Base-by-base conservation (phyloP, 768 basidiomycete genomes). In the Asterophora lycoperdoides region DNA sequence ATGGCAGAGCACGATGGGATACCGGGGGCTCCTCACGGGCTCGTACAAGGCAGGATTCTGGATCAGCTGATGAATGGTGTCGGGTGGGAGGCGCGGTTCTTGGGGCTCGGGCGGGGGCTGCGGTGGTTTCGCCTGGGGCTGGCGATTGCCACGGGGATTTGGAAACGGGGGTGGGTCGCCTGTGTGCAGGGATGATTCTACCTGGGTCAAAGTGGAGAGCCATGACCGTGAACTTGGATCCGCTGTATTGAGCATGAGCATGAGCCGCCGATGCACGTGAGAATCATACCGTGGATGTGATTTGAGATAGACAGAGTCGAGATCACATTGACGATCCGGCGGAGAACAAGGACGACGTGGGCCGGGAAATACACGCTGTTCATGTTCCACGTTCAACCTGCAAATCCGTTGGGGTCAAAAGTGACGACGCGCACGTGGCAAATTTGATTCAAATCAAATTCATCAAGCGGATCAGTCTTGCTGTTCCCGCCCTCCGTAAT, bases 1-100 rank as follows among this genome's bases (percentile, higher is more conserved):
- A 68, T 99, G 95, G 62, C 92, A 96, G n/a, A 98, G 76, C 3
- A 95, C 92, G 48, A 99, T 84, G 1, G 93, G 92, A 64, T 90
- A 82, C 5, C 95, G 83, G 2, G 96, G 93, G 4, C 75, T 77
- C 55, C 89, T 77, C 3, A 86, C 56, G 0, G 90, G 91, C 53
- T 93, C 80, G 56, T 79, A 87, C 23, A 98, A 73, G 0, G 81
- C 75, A 3, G 94, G 91, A 57, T 89, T 82, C 40, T 72, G 70
- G 58, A 96, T 80, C 4, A 97, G 69, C 44, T 75, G 75, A 64
- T 87, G 86, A 4, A 90, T 83, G 11, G 64, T 69, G 56, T 83
- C 85, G 26, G 64, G 62, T 18, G 63, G 43, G 34, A 49, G 28
- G 26, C 52, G 46, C 26, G 53, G 53, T 41, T 52, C 60, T 8